A percentile compares a stretch with the other conserved stretches of the same genome.
These are phyloP conservation scores for Paramecium caudatum DNA, from an alignment of 73 alveolate species.

Conservation along the genomic window DNA sequence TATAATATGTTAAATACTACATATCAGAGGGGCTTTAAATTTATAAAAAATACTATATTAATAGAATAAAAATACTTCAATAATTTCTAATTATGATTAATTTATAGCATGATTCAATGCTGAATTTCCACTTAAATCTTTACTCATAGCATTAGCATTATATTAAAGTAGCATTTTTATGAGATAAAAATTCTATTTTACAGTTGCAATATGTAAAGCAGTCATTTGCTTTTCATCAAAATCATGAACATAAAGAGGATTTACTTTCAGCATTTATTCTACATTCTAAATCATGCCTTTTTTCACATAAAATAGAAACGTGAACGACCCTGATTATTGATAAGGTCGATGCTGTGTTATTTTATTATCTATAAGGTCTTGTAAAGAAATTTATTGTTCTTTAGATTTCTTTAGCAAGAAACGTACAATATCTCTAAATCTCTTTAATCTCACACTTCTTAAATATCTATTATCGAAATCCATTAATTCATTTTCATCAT, in stretches of 20 bases:
- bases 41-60: too few relatives aligned
- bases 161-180: constrained; percentile 21
- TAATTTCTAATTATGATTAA: neutral
- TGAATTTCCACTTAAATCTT: constrained; percentile 45
- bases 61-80: too few relatives aligned
- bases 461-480: constrained; percentile 54
- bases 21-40: too few relatives aligned
- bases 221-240: constrained; percentile 55
- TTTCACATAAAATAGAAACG: neutral
- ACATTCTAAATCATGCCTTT: neutral
- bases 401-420: constrained; percentile 5
- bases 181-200: neutral
- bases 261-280: neutral
- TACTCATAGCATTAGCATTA: constrained; percentile 34
- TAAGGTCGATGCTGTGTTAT: neutral
- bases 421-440: neutral
- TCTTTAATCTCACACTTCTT: constrained; percentile 20
- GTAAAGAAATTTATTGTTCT: constrained; percentile 21
- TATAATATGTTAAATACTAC: too few relatives aligned
- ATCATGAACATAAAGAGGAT: constrained; percentile 33
- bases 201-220: constrained; percentile 13
- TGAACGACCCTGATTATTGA: neutral
- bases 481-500: constrained; percentile 51
- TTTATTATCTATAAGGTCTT: constrained; percentile 28
- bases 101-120: constrained; percentile 3